These are phyloP conservation scores for Thielaviopsis musarum DNA, from an alignment of 2,329 filamentous ascomycete species.

Conservation along the genomic window DNA sequence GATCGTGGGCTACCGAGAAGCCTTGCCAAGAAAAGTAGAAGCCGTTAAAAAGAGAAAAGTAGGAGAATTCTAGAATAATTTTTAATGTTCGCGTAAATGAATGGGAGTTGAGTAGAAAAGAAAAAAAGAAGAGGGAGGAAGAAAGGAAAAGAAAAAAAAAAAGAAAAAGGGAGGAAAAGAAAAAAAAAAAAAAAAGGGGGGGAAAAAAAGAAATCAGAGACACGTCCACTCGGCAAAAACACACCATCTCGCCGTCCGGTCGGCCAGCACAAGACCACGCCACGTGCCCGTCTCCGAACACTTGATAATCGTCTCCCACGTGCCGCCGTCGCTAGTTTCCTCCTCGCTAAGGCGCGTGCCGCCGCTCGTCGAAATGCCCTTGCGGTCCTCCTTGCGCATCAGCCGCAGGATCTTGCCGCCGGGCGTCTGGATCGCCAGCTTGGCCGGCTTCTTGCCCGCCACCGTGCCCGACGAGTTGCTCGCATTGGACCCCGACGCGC, in stretches of 20 bases:
- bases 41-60: not conserved
- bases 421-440: constrained; percentile 85
- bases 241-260: constrained; percentile 73
- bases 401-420: constrained; percentile 85
- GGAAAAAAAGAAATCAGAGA: constrained; percentile 14
- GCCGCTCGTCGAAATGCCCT: constrained; percentile 29
- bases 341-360: constrained; percentile 26
- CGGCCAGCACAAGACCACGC: constrained; percentile 67
- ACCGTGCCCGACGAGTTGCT: constrained; percentile 36
- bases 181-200: not conserved
- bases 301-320: constrained; percentile 85
- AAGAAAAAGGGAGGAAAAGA: not conserved
- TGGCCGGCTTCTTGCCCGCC: constrained; percentile 67
- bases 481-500: constrained; percentile 38
- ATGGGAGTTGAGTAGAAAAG: not conserved
- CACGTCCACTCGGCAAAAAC: constrained; percentile 83
- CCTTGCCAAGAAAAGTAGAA: not conserved
- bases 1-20: not conserved
- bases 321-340: constrained; percentile 49
- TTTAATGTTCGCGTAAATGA: not conserved
- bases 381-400: constrained; percentile 61
- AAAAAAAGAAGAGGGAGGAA: not conserved
- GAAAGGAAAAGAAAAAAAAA: not conserved
- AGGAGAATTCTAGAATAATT: not conserved
- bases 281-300: constrained; percentile 68